Base-by-base conservation (phyloP, 2,329 filamentous ascomycete species). In the Dactylellina cionopaga region DNA sequence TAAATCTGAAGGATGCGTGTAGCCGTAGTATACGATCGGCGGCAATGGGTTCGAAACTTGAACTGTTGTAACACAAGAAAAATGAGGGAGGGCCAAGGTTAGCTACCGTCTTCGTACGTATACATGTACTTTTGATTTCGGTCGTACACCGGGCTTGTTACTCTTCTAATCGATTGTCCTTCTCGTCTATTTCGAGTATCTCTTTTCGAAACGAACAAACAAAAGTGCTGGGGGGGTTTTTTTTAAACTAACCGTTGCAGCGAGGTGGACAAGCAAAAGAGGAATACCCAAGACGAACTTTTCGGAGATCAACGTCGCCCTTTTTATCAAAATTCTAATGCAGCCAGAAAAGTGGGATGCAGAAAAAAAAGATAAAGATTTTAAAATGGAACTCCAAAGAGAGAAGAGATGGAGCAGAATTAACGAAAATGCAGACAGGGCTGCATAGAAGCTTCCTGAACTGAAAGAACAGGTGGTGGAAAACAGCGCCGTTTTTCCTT, bases 401-500 rank as follows among this genome's bases (percentile, higher is more conserved):
- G 33, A 44, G 62, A 55, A 68, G 51, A 55, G 41, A 70, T 54
- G 59, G 22, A 31, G 47, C n/a, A n/a, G n/a, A n/a, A n/a, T n/a
- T n/a, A n/a, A n/a, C n/a, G 25, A 39, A 22, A 43, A 35, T 47
- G 60, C 60, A 65, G 59, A 46, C 15, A 51, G 39, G 60, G 60
- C 49, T 71, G 66, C 66, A 64, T 71, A 52, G 66, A 71, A 71
- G 51, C 66, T 71, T 71, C 66, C 37, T 71, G 66, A 71, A 71
- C 24, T 15, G 54, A 58, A 46, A 58, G 39, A 46, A 58, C 54
- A 46, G 41, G 54, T 58, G 54, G 54, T 58, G 39, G 37, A 24
- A 27, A 43, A 29, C n/a, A 24, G 22, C 24, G 52, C 10, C 13
- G 15, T 35, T 24, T 37, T 17, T 52, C 25, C 22, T 22, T 25